These are phyloP conservation scores for Neoascochyta sp. DNA, from an alignment of 2,329 filamentous ascomycete genomes.

Conservation along the genomic window DNA sequence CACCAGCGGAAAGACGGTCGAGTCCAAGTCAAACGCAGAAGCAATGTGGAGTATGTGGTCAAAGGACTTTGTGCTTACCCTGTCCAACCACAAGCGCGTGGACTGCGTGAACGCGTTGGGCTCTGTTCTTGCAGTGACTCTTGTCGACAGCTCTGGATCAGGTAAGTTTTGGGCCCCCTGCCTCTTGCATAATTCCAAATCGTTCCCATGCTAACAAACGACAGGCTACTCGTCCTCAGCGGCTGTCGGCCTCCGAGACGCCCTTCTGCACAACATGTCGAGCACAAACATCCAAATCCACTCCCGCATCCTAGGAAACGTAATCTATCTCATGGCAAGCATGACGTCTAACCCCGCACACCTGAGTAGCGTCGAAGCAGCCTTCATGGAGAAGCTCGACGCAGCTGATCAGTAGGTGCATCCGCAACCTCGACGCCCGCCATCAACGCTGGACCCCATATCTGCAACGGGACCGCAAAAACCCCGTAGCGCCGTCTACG, in stretches of 20 bases:
- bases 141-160: conserved; percentile 49
- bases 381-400: conserved; percentile 17
- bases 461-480: no score
- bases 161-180: conserved; percentile 33
- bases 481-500: no score
- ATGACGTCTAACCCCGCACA: conserved; percentile 22
- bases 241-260: conserved; percentile 51
- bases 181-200: neutral
- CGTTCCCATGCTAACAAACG: conserved; percentile 1
- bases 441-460: no score
- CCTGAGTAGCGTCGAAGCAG: conserved; percentile 17
- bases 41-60: conserved; percentile 69
- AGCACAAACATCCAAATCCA: conserved; percentile 49
- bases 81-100: conserved; percentile 58
- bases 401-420: neutral
- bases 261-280: conserved; percentile 41
- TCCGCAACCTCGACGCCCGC: no score
- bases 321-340: conserved; percentile 60
- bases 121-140: conserved; percentile 65
- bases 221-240: conserved; percentile 56
- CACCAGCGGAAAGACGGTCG: neutral
- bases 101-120: conserved; percentile 69
- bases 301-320: conserved; percentile 58
- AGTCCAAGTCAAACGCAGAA: neutral
- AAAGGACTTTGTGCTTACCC: conserved; percentile 52